Percentiles rank a stretch among this genome's conserved stretches.
Conservation (phyloP, 257 asterid genomes). For the Hygrophila difformis region DNA sequence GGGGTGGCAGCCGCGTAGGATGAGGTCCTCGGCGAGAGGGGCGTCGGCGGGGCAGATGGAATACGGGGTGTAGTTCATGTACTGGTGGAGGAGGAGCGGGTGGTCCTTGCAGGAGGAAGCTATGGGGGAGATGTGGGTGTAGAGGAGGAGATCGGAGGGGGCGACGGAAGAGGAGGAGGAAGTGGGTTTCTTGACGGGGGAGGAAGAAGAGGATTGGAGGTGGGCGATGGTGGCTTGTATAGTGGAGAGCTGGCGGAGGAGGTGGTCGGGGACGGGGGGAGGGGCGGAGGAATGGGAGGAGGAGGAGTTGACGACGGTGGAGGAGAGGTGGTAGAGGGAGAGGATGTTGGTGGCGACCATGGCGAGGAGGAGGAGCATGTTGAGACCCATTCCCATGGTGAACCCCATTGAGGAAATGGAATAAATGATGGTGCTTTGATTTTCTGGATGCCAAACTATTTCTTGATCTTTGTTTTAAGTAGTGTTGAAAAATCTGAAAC, state of each 20-base stretch:
- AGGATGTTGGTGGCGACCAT: constrained; percentile 98
- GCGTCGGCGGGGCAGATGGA: constrained; percentile 63
- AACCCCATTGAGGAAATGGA: constrained; percentile 38
- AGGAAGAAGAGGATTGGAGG: constrained; percentile 52
- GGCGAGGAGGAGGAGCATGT: constrained; percentile 66
- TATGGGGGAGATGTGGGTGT: constrained; percentile 73
- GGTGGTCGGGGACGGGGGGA: constrained; percentile 82
- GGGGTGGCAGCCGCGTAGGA: constrained; percentile 92
- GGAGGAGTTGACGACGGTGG: constrained; percentile 59
- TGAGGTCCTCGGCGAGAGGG: constrained; percentile 59
- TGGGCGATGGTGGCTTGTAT: constrained; percentile 93
- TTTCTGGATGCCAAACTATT: too few relatives aligned
- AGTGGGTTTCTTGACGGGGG: constrained; percentile 23
- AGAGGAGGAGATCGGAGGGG: constrained; percentile 84
- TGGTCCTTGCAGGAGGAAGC: constrained; percentile 83
- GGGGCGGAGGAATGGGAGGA: constrained; percentile 47
- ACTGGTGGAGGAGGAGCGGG: constrained; percentile 64
- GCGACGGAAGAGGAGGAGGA: constrained; percentile 27
- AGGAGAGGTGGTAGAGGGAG: constrained; percentile 95
- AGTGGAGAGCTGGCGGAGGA: constrained; percentile 87
- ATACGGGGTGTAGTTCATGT: constrained; percentile 88
- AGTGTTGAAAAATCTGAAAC: too few relatives aligned
- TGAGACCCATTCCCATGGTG: constrained; percentile 93
- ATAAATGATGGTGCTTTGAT: too few relatives aligned
- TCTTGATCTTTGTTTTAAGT: too few relatives aligned